phyloP scores from a whole-genome alignment of 2,329 filamentous ascomycete genomes.

The Westerdykella aurantiaca region DNA sequence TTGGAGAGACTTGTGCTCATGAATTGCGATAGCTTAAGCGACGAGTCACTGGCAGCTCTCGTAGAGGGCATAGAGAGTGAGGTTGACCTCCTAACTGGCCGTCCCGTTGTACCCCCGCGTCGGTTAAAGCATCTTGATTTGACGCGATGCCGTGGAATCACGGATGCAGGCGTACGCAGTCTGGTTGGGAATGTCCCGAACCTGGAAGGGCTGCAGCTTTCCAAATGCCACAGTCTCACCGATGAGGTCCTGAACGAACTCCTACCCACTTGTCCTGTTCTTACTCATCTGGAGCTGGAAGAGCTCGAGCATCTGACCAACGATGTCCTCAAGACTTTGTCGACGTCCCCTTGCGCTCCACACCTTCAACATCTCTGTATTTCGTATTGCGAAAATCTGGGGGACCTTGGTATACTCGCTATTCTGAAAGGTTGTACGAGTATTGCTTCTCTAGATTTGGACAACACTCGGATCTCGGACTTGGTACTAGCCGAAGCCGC shows the following conservation, averaged over 20 bases:
- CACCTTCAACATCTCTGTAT: conserved; percentile 75
- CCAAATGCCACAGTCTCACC: conserved; percentile 67
- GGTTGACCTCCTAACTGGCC: conserved; percentile 72
- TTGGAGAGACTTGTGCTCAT: conserved; percentile 77
- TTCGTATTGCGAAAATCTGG: conserved; percentile 81
- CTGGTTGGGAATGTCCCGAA: conserved; percentile 71
- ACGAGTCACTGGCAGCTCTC: conserved; percentile 67
- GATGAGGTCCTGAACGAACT: conserved; percentile 68
- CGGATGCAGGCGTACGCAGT: conserved; percentile 62
- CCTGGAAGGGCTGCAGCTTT: conserved; percentile 77
- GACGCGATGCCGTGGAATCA: conserved; percentile 70
- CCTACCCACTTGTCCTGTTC: conserved; percentile 65
- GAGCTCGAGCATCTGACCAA: conserved; percentile 77
- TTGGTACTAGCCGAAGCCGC: conserved; percentile 80
- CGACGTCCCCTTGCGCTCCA: conserved; percentile 67
- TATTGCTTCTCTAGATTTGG: conserved; percentile 72
- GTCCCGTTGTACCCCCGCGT: conserved; percentile 69
- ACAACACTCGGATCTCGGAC: conserved; percentile 89
- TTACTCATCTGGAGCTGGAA: conserved; percentile 86
- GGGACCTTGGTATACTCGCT: conserved; percentile 77
- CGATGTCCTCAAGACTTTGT: conserved; percentile 64
- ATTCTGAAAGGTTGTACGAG: conserved; percentile 68
- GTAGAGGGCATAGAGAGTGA: conserved; percentile 71
- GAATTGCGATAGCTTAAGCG: conserved; percentile 71
- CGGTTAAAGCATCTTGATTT: conserved; percentile 79